Evolutionary conservation across 768 basidiomycete species (phyloP), one percentile per base, ranked within the genome.

Genomic region (Tylopilus cervinicoccineus): DNA sequence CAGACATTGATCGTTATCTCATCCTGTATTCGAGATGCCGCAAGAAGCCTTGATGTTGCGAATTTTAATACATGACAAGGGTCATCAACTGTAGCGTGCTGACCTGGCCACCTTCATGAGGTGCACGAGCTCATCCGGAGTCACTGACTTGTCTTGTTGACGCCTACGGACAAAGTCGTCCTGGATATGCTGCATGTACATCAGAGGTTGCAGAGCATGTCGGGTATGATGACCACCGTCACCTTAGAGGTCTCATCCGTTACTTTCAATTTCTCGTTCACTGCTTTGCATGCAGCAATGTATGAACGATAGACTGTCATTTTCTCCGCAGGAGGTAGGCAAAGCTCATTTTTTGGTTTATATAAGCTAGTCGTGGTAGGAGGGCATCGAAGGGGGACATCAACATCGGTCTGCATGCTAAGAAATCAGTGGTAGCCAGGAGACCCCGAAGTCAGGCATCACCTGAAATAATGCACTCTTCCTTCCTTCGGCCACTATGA

Each of bases 391-490:
- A 89, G 64, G 1, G 81, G 78, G 1, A 88, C 48, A 43, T 69
- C 76, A 19, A 82, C 51, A 52, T 78, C 72, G 2, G 86, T 86
- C 86, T 89, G 52, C n/a, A 26, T 22, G 28, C 24, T 36, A 24
- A 45, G 26, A 44, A 5, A 27, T 29, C 31, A 43, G 33, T n/a
- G 38, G 19, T 8, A 32, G 29, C 9, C 9, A 26, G n/a, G 9
- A 14, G n/a, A 5, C 0, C 28, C 20, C 4, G 5, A 6, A 26
- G 23, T 59, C 16, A 26, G 8, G 20, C 6, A 16, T 47, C 48
- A 86, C 88, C 75, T 81, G 74, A 63, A 89, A 85, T 59, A 93
- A 83, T 2, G 83, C 71, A 55, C 86, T 88, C 65, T 80, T 82
- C 50, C 72, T 72, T 26, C 88, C 86, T 49, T 83, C 76, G 33